These are phyloP conservation scores for Pythium oligandrum DNA, from an alignment of 352 stramenopile genomes.

Conservation along the genomic window DNA sequence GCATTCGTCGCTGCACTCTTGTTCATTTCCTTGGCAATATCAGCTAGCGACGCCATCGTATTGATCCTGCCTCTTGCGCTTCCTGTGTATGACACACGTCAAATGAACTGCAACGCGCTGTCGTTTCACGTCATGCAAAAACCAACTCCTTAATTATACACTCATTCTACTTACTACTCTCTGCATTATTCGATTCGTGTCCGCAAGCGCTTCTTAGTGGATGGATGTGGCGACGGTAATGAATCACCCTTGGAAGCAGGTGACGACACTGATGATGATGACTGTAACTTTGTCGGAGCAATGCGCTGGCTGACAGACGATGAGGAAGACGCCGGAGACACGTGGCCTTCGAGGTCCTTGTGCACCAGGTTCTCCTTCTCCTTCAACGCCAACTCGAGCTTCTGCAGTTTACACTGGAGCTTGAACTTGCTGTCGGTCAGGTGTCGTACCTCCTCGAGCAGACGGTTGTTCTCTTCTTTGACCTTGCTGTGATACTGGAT, in stretches of 20 bases:
- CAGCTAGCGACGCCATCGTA: constrained; percentile 21
- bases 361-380: constrained; percentile 71
- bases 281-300: neutral
- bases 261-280: too few species aligned
- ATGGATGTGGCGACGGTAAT: too few species aligned
- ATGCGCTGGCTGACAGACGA: constrained; percentile 7
- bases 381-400: constrained; percentile 41
- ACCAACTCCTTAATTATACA: too few species aligned
- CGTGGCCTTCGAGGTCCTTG: constrained; percentile 5
- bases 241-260: too few species aligned
- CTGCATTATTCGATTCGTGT: too few species aligned
- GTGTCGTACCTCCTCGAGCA: constrained; percentile 61
- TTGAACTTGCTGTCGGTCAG: constrained; percentile 64
- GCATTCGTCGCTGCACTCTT: constrained; percentile 3
- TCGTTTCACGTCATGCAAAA: too few species aligned
- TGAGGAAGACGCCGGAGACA: constrained; percentile 9
- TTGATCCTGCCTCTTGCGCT: neutral
- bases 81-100: neutral
- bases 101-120: too few species aligned
- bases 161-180: too few species aligned
- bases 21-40: constrained; percentile 49
- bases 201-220: too few species aligned
- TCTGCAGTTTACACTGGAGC: constrained; percentile 40
- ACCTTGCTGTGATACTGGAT: constrained; percentile 81
- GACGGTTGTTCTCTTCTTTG: constrained; percentile 79